Evolutionary conservation across 176 grass and related monocot species (phyloP).

Genomic region (Avena eriantha): DNA sequence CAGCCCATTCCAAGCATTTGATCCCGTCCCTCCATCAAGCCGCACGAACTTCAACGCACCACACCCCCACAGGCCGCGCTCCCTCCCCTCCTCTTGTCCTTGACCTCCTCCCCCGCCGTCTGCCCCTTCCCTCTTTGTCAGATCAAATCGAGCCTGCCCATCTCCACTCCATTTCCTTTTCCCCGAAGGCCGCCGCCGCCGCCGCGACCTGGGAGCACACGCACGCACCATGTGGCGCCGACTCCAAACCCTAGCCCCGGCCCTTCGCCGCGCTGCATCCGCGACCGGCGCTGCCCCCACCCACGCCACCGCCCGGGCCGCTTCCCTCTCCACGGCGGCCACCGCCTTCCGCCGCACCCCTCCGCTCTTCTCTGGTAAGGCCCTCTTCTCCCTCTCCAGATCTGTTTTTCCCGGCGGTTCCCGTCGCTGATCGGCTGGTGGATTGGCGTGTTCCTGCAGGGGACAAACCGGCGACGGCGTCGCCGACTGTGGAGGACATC

Average conservation of each 20-base stretch:
- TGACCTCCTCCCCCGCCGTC: not conserved
- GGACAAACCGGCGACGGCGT: constrained; percentile 54
- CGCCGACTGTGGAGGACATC: constrained; percentile 70
- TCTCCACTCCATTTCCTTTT: constrained; percentile 23
- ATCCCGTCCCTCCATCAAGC: constrained; percentile 32
- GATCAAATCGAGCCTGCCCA: constrained; percentile 44
- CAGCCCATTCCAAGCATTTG: not conserved
- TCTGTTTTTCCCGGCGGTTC: constrained; percentile 6
- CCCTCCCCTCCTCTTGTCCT: not conserved
- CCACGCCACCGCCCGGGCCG: constrained; percentile 13
- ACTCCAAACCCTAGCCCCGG: constrained; percentile 60
- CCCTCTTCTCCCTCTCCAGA: constrained; percentile 27
- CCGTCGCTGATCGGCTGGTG: constrained; percentile 31
- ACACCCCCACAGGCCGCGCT: not conserved
- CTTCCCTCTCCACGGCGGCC: constrained; percentile 49
- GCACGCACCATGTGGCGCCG: constrained; percentile 73
- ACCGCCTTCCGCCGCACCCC: constrained; percentile 65
- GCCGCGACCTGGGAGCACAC: constrained; percentile 57
- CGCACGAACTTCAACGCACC: constrained; percentile 9
- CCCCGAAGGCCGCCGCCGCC: constrained; percentile 39
- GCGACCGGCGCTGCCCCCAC: constrained; percentile 32
- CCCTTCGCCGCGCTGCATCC: constrained; percentile 46
- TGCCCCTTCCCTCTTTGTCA: not conserved
- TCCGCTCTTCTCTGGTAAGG: constrained; percentile 73
- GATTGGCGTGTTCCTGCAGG: constrained; percentile 50